A percentile compares a stretch with the other conserved stretches of the same genome.
Conservation (phyloP, 78 protist genomes). For the Guillardia theta region DNA sequence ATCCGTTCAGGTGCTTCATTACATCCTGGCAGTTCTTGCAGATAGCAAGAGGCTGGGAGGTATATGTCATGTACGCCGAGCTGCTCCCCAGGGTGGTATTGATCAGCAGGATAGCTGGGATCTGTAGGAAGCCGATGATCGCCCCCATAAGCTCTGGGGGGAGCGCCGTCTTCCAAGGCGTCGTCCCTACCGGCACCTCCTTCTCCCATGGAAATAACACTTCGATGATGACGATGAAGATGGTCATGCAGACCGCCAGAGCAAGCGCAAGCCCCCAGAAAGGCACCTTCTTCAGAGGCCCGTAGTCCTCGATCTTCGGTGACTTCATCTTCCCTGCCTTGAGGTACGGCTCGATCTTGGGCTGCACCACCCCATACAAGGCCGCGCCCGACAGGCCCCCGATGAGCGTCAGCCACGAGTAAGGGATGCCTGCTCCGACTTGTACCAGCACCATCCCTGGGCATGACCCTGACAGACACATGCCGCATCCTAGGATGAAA, state of each 20-base stretch:
- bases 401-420: background rate
- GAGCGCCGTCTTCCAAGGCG: background rate
- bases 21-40: background rate
- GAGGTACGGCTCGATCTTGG: background rate
- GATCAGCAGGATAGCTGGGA: background rate
- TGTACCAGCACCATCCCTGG: constrained; percentile 16
- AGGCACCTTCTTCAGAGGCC: no score
- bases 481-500: background rate
- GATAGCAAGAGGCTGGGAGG: background rate
- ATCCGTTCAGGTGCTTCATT: background rate
- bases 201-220: background rate
- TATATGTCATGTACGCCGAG: background rate
- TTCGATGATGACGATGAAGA: background rate
- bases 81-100: background rate
- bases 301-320: background rate
- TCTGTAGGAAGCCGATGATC: background rate
- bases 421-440: background rate
- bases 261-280: background rate
- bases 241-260: background rate
- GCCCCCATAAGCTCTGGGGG: background rate
- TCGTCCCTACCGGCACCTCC: background rate
- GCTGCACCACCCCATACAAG: background rate
- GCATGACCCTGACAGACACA: background rate
- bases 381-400: background rate
- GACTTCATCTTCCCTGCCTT: background rate